phyloP scores from a whole-genome alignment of 164 flowering plant genomes.

The Malania oleifera region DNA sequence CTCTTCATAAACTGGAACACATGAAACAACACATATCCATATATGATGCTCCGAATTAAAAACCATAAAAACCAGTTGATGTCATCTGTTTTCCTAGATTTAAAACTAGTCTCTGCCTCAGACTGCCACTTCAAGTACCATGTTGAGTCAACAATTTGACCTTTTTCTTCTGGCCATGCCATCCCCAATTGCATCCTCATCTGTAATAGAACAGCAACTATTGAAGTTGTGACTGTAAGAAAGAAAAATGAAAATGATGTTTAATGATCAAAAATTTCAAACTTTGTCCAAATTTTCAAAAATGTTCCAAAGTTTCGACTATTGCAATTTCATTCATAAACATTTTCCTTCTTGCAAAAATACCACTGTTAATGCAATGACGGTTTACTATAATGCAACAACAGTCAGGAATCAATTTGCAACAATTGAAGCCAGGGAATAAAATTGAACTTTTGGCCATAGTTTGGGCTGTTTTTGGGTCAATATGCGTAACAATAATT shows the following conservation, averaged over 20 bases:
- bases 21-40: slow-evolving; percentile 58
- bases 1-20: slow-evolving; percentile 50
- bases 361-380: too few relatives aligned
- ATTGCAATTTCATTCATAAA: too few relatives aligned
- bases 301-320: too few relatives aligned
- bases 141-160: slow-evolving; percentile 57
- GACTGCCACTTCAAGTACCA: slow-evolving; percentile 91
- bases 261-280: too few relatives aligned
- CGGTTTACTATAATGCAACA: too few relatives aligned
- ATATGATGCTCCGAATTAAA: slow-evolving; percentile 44
- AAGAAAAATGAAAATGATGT: too few relatives aligned
- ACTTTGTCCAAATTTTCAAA: too few relatives aligned
- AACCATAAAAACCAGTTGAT: slow-evolving; percentile 62
- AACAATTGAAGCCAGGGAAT: too few relatives aligned
- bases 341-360: too few relatives aligned
- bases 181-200: slow-evolving; percentile 68
- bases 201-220: slow-evolving; percentile 28
- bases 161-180: slow-evolving; percentile 84
- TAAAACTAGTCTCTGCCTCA: slow-evolving; percentile 61
- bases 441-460: too few relatives aligned
- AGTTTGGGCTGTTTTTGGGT: too few relatives aligned
- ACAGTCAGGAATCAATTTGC: too few relatives aligned
- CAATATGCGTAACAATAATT: not conserved
- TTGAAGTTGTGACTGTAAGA: not conserved
- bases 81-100: slow-evolving; percentile 47